phyloP scores from a whole-genome alignment of 2,329 filamentous ascomycete species.

The Allantophomopsis cytisporea region DNA sequence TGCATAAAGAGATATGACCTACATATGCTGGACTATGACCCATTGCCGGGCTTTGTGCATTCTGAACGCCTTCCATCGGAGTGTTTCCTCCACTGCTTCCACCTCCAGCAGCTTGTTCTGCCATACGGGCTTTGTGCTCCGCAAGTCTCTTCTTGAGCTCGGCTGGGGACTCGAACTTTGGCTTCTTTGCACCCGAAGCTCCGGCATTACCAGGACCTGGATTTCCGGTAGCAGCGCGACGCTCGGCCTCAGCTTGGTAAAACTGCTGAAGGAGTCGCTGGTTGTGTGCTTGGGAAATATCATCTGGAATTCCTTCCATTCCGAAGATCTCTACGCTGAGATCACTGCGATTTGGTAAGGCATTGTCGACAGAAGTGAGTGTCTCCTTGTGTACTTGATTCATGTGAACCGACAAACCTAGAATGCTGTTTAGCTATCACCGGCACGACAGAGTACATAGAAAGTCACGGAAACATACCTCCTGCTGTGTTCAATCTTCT shows the following conservation, averaged over 20 bases:
- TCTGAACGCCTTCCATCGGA: slow-evolving; percentile 20
- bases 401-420: slow-evolving; percentile 91
- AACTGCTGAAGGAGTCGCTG: slow-evolving; percentile 77
- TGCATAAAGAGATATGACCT: slow-evolving; percentile 20
- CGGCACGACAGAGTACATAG: slow-evolving; percentile 4
- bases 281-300: slow-evolving; percentile 70
- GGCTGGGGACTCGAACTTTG: slow-evolving; percentile 60
- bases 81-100: slow-evolving; percentile 42
- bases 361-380: slow-evolving; percentile 79
- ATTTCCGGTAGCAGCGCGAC: slow-evolving; percentile 73
- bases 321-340: slow-evolving; percentile 95
- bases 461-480: slow-evolving; percentile 39
- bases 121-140: slow-evolving; percentile 58
- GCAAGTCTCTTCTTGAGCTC: slow-evolving; percentile 72
- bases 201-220: slow-evolving; percentile 47
- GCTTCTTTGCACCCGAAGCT: slow-evolving; percentile 50
- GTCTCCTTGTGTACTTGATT: slow-evolving; percentile 97
- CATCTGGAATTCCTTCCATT: slow-evolving; percentile 91
- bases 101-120: slow-evolving; percentile 42
- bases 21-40: slow-evolving; percentile 44
- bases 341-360: slow-evolving; percentile 70
- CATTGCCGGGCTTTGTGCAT: slow-evolving; percentile 34
- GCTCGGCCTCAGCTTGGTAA: slow-evolving; percentile 74
- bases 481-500: slow-evolving; percentile 86
- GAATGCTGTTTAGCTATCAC: slow-evolving; percentile 3